Evolutionary conservation across 2,329 filamentous ascomycete species (phyloP).

Genomic region (Alternaria hordeiaustralica): DNA sequence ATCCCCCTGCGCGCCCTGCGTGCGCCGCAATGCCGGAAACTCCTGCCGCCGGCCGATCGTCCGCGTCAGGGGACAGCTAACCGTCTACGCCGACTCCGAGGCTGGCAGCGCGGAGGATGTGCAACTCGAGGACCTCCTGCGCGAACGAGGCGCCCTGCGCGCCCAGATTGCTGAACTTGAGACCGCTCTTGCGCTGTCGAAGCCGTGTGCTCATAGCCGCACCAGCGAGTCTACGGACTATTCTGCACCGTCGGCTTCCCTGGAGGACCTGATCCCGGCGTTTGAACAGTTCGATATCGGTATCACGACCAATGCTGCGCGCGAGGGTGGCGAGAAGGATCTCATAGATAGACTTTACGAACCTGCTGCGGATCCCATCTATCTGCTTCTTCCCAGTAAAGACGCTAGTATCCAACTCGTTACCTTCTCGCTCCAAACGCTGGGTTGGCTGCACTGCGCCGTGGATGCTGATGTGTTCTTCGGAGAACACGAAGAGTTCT

Average conservation of each 20-base stretch:
- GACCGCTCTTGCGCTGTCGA: slow-evolving; percentile 15
- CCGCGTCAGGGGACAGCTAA: slow-evolving; percentile 17
- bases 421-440: slow-evolving; percentile 11
- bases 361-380: slow-evolving; percentile 15
- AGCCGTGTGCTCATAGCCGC: slow-evolving; percentile 17
- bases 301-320: slow-evolving; percentile 1
- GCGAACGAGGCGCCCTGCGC: slow-evolving; percentile 11
- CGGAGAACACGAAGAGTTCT: slow-evolving; percentile 13
- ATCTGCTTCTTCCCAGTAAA: slow-evolving; percentile 14
- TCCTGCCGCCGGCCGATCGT: slow-evolving; percentile 16
- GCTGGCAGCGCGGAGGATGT: neutral
- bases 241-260: slow-evolving; percentile 3
- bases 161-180: slow-evolving; percentile 20
- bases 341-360: slow-evolving; percentile 15
- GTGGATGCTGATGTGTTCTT: slow-evolving; percentile 10
- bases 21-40: slow-evolving; percentile 15
- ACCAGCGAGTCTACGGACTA: slow-evolving; percentile 11
- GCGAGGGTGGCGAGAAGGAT: slow-evolving; percentile 4
- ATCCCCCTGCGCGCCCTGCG: slow-evolving; percentile 12
- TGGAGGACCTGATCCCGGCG: slow-evolving; percentile 16
- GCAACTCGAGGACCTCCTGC: slow-evolving; percentile 11
- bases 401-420: slow-evolving; percentile 10
- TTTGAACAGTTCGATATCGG: slow-evolving; percentile 21
- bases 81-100: slow-evolving; percentile 10
- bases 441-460: slow-evolving; percentile 19